Evolutionary conservation across 2,329 filamentous ascomycete species (phyloP).

Genomic region (Colletotrichum incanum): DNA sequence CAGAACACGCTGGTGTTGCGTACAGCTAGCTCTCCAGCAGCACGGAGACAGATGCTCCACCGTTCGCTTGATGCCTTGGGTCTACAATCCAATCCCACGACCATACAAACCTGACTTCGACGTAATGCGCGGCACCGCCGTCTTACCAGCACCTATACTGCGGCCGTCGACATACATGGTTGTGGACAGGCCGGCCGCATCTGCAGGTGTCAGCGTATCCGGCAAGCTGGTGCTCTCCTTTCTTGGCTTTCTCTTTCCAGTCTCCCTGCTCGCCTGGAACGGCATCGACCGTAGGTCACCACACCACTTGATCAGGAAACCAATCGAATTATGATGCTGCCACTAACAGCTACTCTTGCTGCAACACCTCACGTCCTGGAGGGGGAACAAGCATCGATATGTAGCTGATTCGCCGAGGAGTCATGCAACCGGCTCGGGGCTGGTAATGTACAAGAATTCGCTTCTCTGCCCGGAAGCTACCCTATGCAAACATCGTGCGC

Average conservation of each 20-base stretch:
- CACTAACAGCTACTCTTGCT: neutral
- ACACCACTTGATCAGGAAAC: slow-evolving; percentile 17
- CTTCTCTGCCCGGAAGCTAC: slow-evolving; percentile 26
- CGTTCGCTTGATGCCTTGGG: slow-evolving; percentile 15
- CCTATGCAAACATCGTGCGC: slow-evolving; percentile 20
- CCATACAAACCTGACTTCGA: slow-evolving; percentile 10
- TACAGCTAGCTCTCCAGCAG: slow-evolving; percentile 12
- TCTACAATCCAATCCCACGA: slow-evolving; percentile 2
- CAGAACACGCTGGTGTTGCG: slow-evolving; percentile 4
- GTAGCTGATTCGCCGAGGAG: slow-evolving; percentile 21
- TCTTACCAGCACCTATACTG: slow-evolving; percentile 20
- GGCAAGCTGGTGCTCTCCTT: slow-evolving; percentile 20
- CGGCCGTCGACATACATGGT: slow-evolving; percentile 17
- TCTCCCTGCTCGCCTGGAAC: slow-evolving; percentile 30
- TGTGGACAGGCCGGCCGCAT: slow-evolving; percentile 16
- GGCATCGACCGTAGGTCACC: slow-evolving; percentile 25
- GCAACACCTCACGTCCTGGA: neutral
- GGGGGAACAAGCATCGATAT: slow-evolving; percentile 18
- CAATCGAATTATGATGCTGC: slow-evolving; percentile 26
- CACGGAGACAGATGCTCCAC: slow-evolving; percentile 17
- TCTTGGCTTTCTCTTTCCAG: slow-evolving; percentile 12
- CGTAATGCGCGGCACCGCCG: slow-evolving; percentile 19
- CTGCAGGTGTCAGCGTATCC: slow-evolving; percentile 34
- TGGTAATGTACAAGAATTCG: slow-evolving; percentile 38
- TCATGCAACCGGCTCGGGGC: slow-evolving; percentile 11